Evolutionary conservation across 148 eudicot species (phyloP).

Genomic region (Camellia lanceoleosa): DNA sequence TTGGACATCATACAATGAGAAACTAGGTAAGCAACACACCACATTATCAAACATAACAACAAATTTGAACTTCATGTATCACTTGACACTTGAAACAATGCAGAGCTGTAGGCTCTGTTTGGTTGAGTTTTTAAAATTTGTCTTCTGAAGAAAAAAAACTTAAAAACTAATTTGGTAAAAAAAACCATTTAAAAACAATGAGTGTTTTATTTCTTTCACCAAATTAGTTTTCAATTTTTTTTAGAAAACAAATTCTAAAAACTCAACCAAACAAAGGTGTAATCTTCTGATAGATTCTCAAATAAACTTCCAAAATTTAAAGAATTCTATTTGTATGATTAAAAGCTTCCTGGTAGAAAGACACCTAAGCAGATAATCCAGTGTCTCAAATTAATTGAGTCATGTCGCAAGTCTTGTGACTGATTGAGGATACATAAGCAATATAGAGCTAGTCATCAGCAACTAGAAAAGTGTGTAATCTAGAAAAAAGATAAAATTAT

Average conservation of each 20-base stretch:
- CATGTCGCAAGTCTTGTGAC: neutral
- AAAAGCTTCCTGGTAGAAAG: neutral
- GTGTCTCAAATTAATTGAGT: neutral
- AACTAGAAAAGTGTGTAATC: neutral
- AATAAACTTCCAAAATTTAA: neutral
- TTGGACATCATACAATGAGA: constrained; percentile 11
- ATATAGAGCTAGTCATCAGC: neutral
- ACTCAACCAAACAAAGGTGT: no score
- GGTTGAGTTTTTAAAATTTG: no score
- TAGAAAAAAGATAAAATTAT: neutral
- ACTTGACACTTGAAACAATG: constrained; percentile 2
- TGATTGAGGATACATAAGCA: neutral
- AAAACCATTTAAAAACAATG: no score
- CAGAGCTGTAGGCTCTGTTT: neutral
- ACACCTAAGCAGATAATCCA: neutral
- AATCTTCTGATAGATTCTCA: neutral
- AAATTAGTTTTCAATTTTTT: no score
- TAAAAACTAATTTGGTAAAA: no score
- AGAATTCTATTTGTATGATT: neutral
- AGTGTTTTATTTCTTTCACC: no score
- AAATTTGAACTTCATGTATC: neutral
- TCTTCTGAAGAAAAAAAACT: no score
- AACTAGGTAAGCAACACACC: neutral
- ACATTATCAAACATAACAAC: neutral
- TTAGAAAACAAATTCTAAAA: no score